Evolutionary conservation across 495 filamentous ascomycete genomes (phyloP).

Genomic region (Daldinia decipiens): DNA sequence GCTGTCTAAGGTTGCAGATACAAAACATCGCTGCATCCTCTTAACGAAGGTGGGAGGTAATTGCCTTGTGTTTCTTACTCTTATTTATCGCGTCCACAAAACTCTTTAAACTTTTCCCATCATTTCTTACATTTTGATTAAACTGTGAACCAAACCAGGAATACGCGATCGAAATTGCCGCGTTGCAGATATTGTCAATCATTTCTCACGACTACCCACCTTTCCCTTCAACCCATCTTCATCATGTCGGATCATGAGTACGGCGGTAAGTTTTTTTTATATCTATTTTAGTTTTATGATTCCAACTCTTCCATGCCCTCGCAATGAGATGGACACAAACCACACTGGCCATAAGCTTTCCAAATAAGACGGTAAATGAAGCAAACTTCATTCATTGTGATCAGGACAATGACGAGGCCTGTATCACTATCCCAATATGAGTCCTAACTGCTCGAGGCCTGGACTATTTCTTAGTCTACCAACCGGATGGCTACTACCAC

Average conservation of each 20-base stretch:
- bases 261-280: conserved; percentile 64
- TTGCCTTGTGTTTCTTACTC: conserved; percentile 18
- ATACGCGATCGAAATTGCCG: conserved; percentile 32
- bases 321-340: neutral
- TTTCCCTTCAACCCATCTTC: conserved; percentile 37
- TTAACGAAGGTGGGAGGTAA: conserved; percentile 21
- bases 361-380: neutral
- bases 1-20: conserved; percentile 27
- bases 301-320: conserved; percentile 14
- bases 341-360: neutral
- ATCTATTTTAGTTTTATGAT: conserved; percentile 32
- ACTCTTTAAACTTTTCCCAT: neutral
- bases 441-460: neutral
- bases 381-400: conserved; percentile 12
- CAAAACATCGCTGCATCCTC: conserved; percentile 31
- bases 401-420: neutral
- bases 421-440: conserved; percentile 9
- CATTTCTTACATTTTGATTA: neutral
- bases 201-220: conserved; percentile 4
- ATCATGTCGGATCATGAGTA: conserved; percentile 94
- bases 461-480: conserved; percentile 5
- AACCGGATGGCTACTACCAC: conserved; percentile 8
- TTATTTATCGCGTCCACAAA: neutral
- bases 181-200: conserved; percentile 32
- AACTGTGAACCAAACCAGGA: neutral